These are phyloP conservation scores for Acanthamoeba castellanii DNA, from an alignment of 208 protist genomes.

Conservation along the genomic window DNA sequence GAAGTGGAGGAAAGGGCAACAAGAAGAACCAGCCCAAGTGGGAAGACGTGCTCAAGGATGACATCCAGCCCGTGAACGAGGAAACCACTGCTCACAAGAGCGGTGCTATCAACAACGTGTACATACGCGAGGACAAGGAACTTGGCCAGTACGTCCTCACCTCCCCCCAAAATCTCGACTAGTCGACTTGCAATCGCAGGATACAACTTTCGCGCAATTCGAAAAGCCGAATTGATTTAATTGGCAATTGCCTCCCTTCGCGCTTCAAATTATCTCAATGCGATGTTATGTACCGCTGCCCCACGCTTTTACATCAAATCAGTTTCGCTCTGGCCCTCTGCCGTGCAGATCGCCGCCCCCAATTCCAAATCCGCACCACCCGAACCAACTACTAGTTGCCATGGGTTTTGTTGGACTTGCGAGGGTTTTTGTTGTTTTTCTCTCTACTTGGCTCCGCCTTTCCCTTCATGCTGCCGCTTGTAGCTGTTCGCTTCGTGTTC, in stretches of 20 bases:
- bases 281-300: too few species aligned
- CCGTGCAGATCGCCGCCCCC: too few species aligned
- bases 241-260: too few species aligned
- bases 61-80: conserved; percentile 55
- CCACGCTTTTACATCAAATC: too few species aligned
- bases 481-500: background rate
- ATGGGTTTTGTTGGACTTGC: too few species aligned
- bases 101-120: conserved; percentile 37
- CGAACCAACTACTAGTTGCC: too few species aligned
- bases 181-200: too few species aligned
- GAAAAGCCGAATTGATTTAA: too few species aligned
- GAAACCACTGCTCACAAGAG: conserved; percentile 45
- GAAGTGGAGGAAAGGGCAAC: background rate
- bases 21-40: conserved; percentile 41
- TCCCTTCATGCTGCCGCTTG: background rate
- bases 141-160: conserved; percentile 15
- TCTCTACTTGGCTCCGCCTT: background rate
- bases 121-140: conserved; percentile 46
- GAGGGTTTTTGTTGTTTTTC: background rate
- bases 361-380: too few species aligned
- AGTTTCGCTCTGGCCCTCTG: too few species aligned
- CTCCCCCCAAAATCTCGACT: background rate
- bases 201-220: background rate
- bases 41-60: conserved; percentile 7
- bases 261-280: too few species aligned